Evolutionary conservation across 2,329 filamentous ascomycete genomes (phyloP), one percentile per base, ranked within the genome.

Genomic region (Colletotrichum sp.): DNA sequence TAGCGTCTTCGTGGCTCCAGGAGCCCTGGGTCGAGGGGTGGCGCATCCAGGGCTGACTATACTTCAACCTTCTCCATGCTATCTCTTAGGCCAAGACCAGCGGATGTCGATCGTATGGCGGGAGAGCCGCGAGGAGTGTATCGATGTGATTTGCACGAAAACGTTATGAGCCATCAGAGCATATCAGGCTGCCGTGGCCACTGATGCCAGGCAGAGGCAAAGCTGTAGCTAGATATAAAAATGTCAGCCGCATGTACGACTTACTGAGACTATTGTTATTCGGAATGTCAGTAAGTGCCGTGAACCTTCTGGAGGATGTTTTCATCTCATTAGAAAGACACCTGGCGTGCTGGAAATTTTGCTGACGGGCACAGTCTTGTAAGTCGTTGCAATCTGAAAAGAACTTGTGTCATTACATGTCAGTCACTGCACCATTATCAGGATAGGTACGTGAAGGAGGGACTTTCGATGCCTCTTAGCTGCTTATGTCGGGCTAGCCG

Each of bases 351-450:
- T 52, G n/a, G 12, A 52, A 0, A 0, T 21, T 52, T 13, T 21
- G n/a, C 44, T 52, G 0, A 0, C n/a, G 2, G n/a, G 4, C 0
- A 24, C n/a, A 13, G 44, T 21, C 4, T 21, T 52, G 10, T 0
- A 21, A 7, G n/a, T 21, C n/a, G 44, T 52, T 21, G 44, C 12
- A 52, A 21, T 0, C n/a, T 13, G 12, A 21, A 52, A 52, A 52
- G 44, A 52, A 52, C 44, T 52, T 52, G 1, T 21, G 39, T 49
- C 39, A n/a, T 49, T 49, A 0, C 9, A 49, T 49, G n/a, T 24
- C 10, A 52, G 44, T 52, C 10, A 52, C 44, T 52, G 3, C 44
- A 13, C 44, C 10, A 21, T 21, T 21, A 52, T 21, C 4, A 26
- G 26, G 26, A 26, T 26, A 26, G 24, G 24, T 52, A 3, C n/a